Percentiles rank a stretch among this genome's conserved stretches.
Conservation (phyloP, 768 basidiomycete species). For the Mrakia gelida region DNA sequence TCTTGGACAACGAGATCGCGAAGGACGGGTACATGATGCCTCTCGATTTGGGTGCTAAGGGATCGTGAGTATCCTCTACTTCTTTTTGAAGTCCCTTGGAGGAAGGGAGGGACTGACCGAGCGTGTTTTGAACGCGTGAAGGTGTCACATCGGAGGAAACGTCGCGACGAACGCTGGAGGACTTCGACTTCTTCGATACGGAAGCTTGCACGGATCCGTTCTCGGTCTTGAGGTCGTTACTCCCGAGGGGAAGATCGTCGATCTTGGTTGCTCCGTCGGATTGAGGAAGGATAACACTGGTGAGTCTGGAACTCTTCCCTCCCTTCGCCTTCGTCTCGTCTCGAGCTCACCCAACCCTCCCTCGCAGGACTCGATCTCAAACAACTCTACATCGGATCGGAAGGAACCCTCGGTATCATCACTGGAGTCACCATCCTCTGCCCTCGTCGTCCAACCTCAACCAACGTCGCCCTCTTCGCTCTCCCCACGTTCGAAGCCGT, state of each 20-base stretch:
- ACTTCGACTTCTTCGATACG: slow-evolving; percentile 87
- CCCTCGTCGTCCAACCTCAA: slow-evolving; percentile 66
- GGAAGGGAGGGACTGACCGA: background rate
- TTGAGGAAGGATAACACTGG: slow-evolving; percentile 97
- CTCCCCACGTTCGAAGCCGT: slow-evolving; percentile 82
- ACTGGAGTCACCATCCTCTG: slow-evolving; percentile 94
- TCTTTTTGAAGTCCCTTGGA: background rate
- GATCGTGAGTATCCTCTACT: slow-evolving; percentile 61
- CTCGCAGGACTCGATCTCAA: slow-evolving; percentile 87
- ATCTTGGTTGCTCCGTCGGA: slow-evolving; percentile 66
- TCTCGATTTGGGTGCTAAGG: slow-evolving; percentile 90
- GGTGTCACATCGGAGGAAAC: slow-evolving; percentile 97
- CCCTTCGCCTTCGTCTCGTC: background rate
- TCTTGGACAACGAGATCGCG: slow-evolving; percentile 76
- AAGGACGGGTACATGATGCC: slow-evolving; percentile 94
- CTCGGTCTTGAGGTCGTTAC: slow-evolving; percentile 93
- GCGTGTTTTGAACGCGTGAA: slow-evolving; percentile 39
- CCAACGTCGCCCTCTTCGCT: slow-evolving; percentile 87
- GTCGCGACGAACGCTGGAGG: slow-evolving; percentile 97
- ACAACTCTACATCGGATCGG: slow-evolving; percentile 95
- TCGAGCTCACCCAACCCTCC: background rate
- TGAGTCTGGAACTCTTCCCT: slow-evolving; percentile 42
- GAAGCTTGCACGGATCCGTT: slow-evolving; percentile 89
- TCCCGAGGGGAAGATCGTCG: slow-evolving; percentile 85
- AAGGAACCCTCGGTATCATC: slow-evolving; percentile 92